Evolutionary conservation across 2,329 filamentous ascomycete genomes (phyloP).

Genomic region (Raffaelea ambrosiae): DNA sequence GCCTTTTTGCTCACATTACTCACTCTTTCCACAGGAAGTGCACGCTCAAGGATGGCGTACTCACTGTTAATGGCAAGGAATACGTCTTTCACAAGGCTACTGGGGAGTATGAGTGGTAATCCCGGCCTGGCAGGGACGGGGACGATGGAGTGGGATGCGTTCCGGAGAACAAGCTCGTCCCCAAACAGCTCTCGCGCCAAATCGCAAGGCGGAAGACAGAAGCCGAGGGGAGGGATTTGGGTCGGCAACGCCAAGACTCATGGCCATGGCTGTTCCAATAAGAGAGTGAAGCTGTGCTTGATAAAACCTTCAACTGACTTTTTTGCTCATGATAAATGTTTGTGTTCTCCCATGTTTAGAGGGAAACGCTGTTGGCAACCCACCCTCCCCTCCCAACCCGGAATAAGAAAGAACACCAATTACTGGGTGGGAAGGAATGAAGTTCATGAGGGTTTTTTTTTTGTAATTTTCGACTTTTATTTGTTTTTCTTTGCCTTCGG

Average conservation of each 20-base stretch:
- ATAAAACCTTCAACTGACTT: too few relatives aligned
- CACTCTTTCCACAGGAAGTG: constrained; percentile 63
- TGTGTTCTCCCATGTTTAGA: not conserved
- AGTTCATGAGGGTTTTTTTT: not conserved
- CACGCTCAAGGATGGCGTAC: constrained; percentile 89
- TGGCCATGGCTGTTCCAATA: too few relatives aligned
- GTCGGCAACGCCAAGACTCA: too few relatives aligned
- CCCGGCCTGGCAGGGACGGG: too few relatives aligned
- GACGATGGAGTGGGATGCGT: too few relatives aligned
- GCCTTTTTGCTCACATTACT: constrained; percentile 8
- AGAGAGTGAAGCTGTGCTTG: too few relatives aligned
- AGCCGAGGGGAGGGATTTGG: too few relatives aligned
- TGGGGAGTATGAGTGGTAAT: constrained; percentile 94
- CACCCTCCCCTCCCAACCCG: too few relatives aligned
- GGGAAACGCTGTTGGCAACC: not conserved
- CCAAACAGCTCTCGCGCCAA: too few relatives aligned
- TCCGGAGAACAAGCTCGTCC: too few relatives aligned
- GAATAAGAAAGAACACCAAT: not conserved
- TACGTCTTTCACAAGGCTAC: constrained; percentile 97
- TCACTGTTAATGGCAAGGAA: constrained; percentile 89
- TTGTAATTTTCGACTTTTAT: not conserved
- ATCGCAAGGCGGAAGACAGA: too few relatives aligned
- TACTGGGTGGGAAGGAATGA: not conserved
- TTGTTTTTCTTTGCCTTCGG: not conserved
- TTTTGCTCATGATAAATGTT: too few relatives aligned